Percentiles rank a stretch among this genome's conserved stretches.
Evolutionary conservation across 2,329 filamentous ascomycete species (phyloP).

Genomic region (Hymenoscyphus linearis): DNA sequence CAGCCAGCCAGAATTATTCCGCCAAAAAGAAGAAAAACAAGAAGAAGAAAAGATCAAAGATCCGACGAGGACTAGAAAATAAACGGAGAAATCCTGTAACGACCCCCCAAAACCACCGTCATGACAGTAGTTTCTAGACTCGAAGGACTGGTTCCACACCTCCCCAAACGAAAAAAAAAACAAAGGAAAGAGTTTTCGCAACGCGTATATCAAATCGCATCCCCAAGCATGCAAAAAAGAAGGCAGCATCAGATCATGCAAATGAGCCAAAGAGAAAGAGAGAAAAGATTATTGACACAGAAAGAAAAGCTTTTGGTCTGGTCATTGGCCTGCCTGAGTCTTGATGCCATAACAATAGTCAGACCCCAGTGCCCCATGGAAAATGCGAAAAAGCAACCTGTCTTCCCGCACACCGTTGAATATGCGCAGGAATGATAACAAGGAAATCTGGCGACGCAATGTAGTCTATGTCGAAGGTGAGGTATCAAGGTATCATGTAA

Average conservation of each 20-base stretch:
- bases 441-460: constrained; percentile 32
- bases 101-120: constrained; percentile 11
- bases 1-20: constrained; percentile 27
- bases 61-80: constrained; percentile 2
- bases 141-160: constrained; percentile 9
- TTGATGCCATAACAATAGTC: constrained; percentile 18
- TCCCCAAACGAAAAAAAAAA: constrained; percentile 15
- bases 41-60: too few species aligned
- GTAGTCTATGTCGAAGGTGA: constrained; percentile 31
- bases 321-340: constrained; percentile 20
- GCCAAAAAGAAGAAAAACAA: constrained; percentile 13
- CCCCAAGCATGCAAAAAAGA: constrained; percentile 9
- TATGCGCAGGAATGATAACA: constrained; percentile 27
- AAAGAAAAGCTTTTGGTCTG: constrained; percentile 26
- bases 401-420: constrained; percentile 30
- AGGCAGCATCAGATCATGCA: constrained; percentile 10
- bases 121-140: constrained; percentile 13
- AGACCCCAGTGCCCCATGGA: constrained; percentile 28
- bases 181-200: constrained; percentile 15
- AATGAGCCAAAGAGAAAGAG: constrained; percentile 11
- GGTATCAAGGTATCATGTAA: constrained; percentile 40
- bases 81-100: background rate
- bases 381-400: constrained; percentile 29
- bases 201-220: background rate
- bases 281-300: constrained; percentile 30